phyloP scores from a whole-genome alignment of 2,329 filamentous ascomycete species.

The Fusarium miscanthi region DNA sequence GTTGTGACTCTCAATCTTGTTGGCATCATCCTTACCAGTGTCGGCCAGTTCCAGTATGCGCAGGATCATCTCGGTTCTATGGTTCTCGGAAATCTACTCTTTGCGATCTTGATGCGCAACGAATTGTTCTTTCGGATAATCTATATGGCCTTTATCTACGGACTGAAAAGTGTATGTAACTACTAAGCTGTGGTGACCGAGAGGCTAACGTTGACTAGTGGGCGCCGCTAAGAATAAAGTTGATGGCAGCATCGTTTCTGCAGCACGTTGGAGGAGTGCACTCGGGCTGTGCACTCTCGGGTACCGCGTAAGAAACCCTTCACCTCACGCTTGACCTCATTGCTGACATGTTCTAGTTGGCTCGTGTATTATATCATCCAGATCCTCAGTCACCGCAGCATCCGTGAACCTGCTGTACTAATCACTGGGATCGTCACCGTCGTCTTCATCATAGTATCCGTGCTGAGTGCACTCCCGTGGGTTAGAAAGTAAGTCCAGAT shows the following conservation, averaged over 20 bases:
- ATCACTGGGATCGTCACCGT: background rate
- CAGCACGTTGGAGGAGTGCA: constrained; percentile 4
- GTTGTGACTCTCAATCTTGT: background rate
- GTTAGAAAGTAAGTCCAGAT: background rate
- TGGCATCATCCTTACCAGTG: background rate
- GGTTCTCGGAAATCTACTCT: background rate
- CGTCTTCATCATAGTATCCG: background rate
- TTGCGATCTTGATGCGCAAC: background rate
- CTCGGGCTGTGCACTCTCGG: background rate
- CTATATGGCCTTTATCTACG: background rate
- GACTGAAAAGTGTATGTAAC: background rate
- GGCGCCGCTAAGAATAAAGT: background rate
- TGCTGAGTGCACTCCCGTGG: background rate
- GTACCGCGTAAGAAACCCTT: background rate
- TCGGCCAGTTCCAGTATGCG: background rate
- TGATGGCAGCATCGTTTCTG: background rate
- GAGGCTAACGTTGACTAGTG: background rate
- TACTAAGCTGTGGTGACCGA: accelerated
- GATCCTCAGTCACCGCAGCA: background rate
- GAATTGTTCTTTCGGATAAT: background rate
- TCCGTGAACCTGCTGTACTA: background rate
- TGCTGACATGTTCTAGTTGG: background rate
- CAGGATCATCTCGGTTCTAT: background rate
- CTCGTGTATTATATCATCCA: background rate
- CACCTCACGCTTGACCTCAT: no score